Base-by-base conservation (phyloP, 768 basidiomycete species). In the Mycena belliarum region DNA sequence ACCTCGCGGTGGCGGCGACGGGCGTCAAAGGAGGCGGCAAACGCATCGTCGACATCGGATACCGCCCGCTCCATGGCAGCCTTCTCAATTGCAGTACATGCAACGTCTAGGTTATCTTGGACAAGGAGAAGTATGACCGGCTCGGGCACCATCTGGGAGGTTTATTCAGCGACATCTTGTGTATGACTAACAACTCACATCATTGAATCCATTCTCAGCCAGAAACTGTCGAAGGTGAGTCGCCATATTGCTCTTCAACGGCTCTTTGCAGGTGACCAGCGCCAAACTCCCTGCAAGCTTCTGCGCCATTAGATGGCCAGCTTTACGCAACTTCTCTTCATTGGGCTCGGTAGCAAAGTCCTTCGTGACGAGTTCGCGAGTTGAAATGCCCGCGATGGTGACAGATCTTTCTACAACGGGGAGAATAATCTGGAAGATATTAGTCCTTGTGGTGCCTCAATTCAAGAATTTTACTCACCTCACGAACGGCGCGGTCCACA, bases 381-480 rank as follows among this genome's bases (percentile, higher is more conserved):
- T 96, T 15, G 97, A 98, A 63, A 98, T 98, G 24, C 95, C 94
- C 12, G 96, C 96, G 63, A 99, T 98, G 1, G 97, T 98, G 23
- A 98, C 97, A 21, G 95, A 98, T 50, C 97, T 85, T 66, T 99
- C 97, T 23, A 99, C 95, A 49, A 99, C 96, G 6, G 97, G 97
- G 18, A 95, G 79, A 64, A 99, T 95, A 57, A 98, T 98, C 88
- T 94, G 32, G 48, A 50, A 59, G 37, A 44, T 24, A 60, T 51
- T 24, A 49, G 48, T 46, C 26, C 56, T 16, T 5, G 50, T 24
- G 15, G 1, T 33, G 14, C 54, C 44, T 6, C 7, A 49, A 44
- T 23, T 15, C n/a, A 35, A 15, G 52, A 46, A 43, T 4, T 32
- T 51, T 4, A 58, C 75, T 69, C 66, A 93, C 93, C 79, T 99